Percentiles rank a stretch among this genome's conserved stretches.
These are phyloP conservation scores for Neurospora sp. DNA, from an alignment of 495 filamentous ascomycete genomes.

Conservation along the genomic window DNA sequence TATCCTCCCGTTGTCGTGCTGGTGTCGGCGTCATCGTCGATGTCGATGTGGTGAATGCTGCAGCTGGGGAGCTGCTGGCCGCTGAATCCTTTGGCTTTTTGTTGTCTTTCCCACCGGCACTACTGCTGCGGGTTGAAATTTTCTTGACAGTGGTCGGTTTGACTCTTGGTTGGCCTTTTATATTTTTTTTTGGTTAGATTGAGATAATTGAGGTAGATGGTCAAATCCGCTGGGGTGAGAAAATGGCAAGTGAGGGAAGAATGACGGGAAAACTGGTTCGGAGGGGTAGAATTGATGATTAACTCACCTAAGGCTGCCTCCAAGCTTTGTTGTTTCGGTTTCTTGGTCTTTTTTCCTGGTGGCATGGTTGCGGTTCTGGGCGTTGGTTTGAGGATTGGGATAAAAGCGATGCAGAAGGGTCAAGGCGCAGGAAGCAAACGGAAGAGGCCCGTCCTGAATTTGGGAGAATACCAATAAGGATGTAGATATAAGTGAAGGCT, in stretches of 20 bases:
- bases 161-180: background rate
- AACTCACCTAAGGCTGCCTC: slow-evolving; percentile 13
- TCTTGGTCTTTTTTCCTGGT: background rate
- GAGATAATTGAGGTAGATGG: background rate
- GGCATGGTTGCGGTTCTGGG: background rate
- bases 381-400: background rate
- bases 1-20: background rate
- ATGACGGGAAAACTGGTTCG: background rate
- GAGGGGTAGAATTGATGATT: background rate
- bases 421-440: background rate
- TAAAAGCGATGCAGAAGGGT: background rate
- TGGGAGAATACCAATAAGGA: background rate
- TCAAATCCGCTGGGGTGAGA: background rate
- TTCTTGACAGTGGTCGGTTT: background rate
- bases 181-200: background rate
- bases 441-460: background rate
- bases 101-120: background rate
- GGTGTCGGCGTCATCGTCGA: background rate
- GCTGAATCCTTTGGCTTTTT: background rate
- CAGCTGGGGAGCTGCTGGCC: background rate
- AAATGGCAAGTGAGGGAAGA: background rate
- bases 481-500: background rate
- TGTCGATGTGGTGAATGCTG: background rate
- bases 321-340: slow-evolving; percentile 15
- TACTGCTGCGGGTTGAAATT: background rate